A percentile compares a stretch with the other conserved stretches of the same genome.
Conservation (phyloP, 495 filamentous ascomycete genomes). For the Hypoxylon crocopeplum region DNA sequence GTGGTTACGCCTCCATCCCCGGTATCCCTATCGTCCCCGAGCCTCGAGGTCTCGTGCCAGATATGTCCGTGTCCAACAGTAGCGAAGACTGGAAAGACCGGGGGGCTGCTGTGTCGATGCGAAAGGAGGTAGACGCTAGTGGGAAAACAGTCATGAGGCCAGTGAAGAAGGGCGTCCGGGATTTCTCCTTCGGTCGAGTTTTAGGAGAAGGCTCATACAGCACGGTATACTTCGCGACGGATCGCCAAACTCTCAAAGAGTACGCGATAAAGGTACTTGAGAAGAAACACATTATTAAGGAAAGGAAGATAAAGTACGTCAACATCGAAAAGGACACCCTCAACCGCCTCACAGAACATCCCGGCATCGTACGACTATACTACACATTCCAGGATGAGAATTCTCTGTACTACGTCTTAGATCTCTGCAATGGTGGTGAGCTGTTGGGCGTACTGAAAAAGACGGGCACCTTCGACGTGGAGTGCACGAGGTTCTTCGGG, state of each 20-base stretch:
- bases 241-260: constrained; percentile 93
- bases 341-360: constrained; percentile 94
- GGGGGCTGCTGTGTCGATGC: constrained; percentile 80
- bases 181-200: constrained; percentile 92
- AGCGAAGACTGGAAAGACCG: constrained; percentile 96
- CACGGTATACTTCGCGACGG: constrained; percentile 92
- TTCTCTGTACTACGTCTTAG: constrained; percentile 95
- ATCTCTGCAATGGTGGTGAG: constrained; percentile 92
- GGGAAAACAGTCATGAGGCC: constrained; percentile 80
- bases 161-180: constrained; percentile 96
- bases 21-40: constrained; percentile 46
- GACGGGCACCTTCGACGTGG: constrained; percentile 92
- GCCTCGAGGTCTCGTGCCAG: constrained; percentile 62
- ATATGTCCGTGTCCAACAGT: constrained; percentile 69
- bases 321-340: constrained; percentile 99
- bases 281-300: constrained; percentile 99
- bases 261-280: constrained; percentile 99
- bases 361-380: constrained; percentile 94
- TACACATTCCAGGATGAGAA: constrained; percentile 99
- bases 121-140: constrained; percentile 81
- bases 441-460: constrained; percentile 91
- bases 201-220: constrained; percentile 98
- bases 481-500: constrained; percentile 93
- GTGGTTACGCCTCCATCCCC: constrained; percentile 53
- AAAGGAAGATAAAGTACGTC: constrained; percentile 99